Evolutionary conservation across 768 basidiomycete species (phyloP), one percentile per base, ranked within the genome.

Genomic region (Rhizopogon vesiculosus): DNA sequence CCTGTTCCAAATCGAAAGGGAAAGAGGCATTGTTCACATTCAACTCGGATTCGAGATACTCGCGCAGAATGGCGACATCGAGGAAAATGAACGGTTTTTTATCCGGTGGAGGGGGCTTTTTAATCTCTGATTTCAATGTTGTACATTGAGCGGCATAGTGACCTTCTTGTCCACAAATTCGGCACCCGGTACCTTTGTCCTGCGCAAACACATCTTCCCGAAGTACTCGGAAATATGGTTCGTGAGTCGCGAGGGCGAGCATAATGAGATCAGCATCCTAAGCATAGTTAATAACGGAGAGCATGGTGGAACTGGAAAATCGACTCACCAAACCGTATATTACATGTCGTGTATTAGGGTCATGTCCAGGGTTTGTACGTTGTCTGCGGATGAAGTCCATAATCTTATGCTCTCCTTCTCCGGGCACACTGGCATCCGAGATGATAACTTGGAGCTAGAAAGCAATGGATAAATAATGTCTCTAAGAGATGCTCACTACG

Each of bases 231-330:
- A 99, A 99, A 68, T 96, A 74, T n/a, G 97, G 95, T 70, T 99
- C 97, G 68, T 99, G 97, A 25, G 97, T 99, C 46, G 97, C 97
- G 59, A 99, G 78, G 44, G 93, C 84, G 59, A 99, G 84, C 97
- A 99, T 99, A 69, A 99, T 99, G 43, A 99, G 80, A 82, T 99
- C 97, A 57, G 97, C 97, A 74, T 99, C 97, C 91, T 96, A 56
- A 13, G 49, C 48, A 29, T n/a, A 49, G 28, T 28, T 31, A 60
- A 57, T 66, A 50, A 66, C 51, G 35, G 19, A 19, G 42, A 9
- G 12, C 5, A 22, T 7, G 12, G 31, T 2, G 35, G 16, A 52
- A 42, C 4, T 35, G 5, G 39, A 40, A 5, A 12, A 13, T 16
- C 50, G 38, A 69, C 87, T 57, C 65, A 95, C 93, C 68, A 99